Evolutionary conservation across 768 basidiomycete species (phyloP), one percentile per base, ranked within the genome.

Genomic region (Clathrus columnatus): DNA sequence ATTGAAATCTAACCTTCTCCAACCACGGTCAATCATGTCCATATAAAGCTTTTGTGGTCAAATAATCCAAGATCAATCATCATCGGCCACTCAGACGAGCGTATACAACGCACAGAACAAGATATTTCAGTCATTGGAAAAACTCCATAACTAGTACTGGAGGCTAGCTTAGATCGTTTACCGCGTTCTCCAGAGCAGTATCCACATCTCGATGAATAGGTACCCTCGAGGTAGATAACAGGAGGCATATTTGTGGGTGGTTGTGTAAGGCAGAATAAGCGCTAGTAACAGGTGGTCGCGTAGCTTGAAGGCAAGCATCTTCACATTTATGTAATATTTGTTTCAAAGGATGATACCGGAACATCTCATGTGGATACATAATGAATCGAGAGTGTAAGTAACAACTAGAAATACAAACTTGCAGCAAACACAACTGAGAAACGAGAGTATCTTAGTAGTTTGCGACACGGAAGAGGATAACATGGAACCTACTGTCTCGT

Each of bases 351-450:
- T n/a, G n/a, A n/a, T n/a, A n/a, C n/a, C n/a, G n/a, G n/a, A n/a
- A n/a, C n/a, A n/a, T n/a, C n/a, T n/a, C n/a, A n/a, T n/a, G n/a
- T n/a, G n/a, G n/a, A n/a, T n/a, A n/a, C n/a, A n/a, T n/a, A n/a
- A n/a, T n/a, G n/a, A 14, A 17, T 28, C n/a, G n/a, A n/a, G n/a
- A n/a, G n/a, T n/a, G n/a, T n/a, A n/a, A n/a, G n/a, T n/a, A n/a
- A n/a, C n/a, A n/a, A n/a, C n/a, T 80, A 91, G 70, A 91, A 90
- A 72, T 91, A 91, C 75, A 91, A 65, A 68, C 88, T 90, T 16
- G 88, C 88, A 8, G 89, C 88, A 66, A 91, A 91, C 44, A 91
- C 85, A 68, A 91, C 88, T 91, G 43, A 7, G 21, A 32, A 8
- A n/a, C n/a, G n/a, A n/a, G n/a, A n/a, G n/a, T n/a, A n/a, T 23